These are phyloP conservation scores for Solanum pimpinellifolium DNA, from an alignment of 257 asterid species.

Conservation along the genomic window DNA sequence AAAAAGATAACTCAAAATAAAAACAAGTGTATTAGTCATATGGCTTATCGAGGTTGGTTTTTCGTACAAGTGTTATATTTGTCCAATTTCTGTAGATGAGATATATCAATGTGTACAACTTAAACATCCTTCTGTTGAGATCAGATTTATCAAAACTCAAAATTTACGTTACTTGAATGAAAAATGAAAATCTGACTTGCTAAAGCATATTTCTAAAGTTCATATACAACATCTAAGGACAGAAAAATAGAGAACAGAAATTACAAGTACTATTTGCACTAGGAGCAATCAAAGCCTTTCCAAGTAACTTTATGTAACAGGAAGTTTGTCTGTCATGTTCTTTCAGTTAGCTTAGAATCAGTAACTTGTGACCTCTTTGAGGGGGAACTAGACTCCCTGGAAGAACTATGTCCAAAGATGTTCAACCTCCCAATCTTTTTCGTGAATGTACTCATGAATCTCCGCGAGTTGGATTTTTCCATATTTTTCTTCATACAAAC, in stretches of 20 bases:
- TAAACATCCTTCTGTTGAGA: not conserved
- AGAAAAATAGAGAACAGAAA: not conserved
- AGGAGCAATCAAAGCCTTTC: not conserved
- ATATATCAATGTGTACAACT: not conserved
- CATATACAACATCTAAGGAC: conserved; percentile 26
- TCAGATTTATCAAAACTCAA: not conserved
- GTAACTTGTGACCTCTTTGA: conserved; percentile 66
- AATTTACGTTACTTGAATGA: not conserved
- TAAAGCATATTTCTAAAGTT: conserved; percentile 13
- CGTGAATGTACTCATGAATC: conserved; percentile 65
- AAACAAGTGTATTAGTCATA: not conserved
- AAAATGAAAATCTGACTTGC: not conserved
- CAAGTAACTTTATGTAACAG: conserved; percentile 19
- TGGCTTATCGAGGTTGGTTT: not conserved
- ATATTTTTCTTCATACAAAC: conserved; percentile 88
- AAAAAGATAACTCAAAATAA: not conserved
- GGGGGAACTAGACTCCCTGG: conserved; percentile 72
- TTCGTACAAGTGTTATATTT: not conserved
- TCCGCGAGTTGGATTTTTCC: conserved; percentile 61
- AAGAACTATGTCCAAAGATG: conserved; percentile 53
- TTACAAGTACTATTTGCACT: conserved; percentile 3
- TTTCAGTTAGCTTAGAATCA: conserved; percentile 59
- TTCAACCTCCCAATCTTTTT: conserved; percentile 64
- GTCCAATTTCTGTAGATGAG: not conserved
- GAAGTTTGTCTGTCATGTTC: conserved; percentile 19